These are phyloP conservation scores for Sugiyamaella valdiviana DNA, from an alignment of 805 yeast species.

Conservation along the genomic window DNA sequence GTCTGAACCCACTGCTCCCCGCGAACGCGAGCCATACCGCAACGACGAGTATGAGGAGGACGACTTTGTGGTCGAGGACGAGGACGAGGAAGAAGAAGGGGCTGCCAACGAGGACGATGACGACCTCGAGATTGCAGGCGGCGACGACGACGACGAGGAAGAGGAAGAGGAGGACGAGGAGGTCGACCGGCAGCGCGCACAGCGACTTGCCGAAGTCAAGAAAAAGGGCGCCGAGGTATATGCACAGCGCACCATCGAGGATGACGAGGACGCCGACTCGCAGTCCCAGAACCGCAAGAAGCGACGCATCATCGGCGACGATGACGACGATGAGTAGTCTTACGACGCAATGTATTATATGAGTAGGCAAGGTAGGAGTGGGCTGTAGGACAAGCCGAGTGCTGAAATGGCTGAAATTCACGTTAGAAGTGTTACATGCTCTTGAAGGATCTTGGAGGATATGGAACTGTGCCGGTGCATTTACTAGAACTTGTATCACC, in stretches of 20 bases:
- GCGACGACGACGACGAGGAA: constrained; percentile 26
- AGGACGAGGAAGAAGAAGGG: constrained; percentile 28
- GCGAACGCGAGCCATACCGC: not conserved
- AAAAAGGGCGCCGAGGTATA: constrained; percentile 25
- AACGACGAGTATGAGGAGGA: constrained; percentile 32
- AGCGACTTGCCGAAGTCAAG: constrained; percentile 28
- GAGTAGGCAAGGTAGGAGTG: not conserved
- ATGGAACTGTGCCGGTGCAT: too few species aligned
- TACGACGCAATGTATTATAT: not conserved
- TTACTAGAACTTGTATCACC: too few species aligned
- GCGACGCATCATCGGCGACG: constrained; percentile 28
- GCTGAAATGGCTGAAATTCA: too few species aligned
- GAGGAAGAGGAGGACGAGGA: constrained; percentile 32
- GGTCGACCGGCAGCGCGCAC: constrained; percentile 30
- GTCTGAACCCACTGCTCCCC: not conserved
- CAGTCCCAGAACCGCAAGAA: constrained; percentile 16
- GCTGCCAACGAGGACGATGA: constrained; percentile 27
- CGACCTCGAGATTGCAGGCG: constrained; percentile 26
- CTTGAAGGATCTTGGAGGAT: too few species aligned
- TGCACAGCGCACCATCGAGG: constrained; percentile 1
- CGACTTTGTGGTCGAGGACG: constrained; percentile 34
- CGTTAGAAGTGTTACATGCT: too few species aligned
- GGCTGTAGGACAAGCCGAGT: too few species aligned
- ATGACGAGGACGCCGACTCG: constrained; percentile 10
- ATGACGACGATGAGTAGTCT: constrained; percentile 21